These are phyloP conservation scores for Spathaspora passalidarum DNA, from an alignment of 805 yeast genomes.

Conservation along the genomic window DNA sequence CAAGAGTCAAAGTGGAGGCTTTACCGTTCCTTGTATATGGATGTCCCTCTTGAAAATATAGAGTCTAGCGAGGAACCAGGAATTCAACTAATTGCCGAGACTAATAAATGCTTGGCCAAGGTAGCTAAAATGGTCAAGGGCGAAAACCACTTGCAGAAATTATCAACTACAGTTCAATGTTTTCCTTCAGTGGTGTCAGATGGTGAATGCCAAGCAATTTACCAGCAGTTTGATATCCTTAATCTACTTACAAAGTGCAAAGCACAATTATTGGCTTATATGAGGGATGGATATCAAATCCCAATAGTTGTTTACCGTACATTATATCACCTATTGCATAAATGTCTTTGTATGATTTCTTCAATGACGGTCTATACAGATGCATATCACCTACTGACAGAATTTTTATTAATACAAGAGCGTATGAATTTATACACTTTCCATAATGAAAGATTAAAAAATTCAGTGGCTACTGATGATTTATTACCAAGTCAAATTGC, in stretches of 20 bases:
- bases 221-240: constrained; percentile 9
- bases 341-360: constrained; percentile 19
- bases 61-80: not conserved
- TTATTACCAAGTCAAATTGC: constrained; percentile 11
- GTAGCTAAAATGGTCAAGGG: not conserved
- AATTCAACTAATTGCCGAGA: not conserved
- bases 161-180: constrained; percentile 3
- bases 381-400: constrained; percentile 12
- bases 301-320: constrained; percentile 16
- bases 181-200: constrained; percentile 10
- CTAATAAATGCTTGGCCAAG: not conserved
- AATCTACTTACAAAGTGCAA: constrained; percentile 10
- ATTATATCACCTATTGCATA: constrained; percentile 12
- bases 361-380: constrained; percentile 17
- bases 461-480: constrained; percentile 6
- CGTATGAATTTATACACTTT: constrained; percentile 18
- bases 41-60: not conserved
- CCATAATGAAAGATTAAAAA: constrained; percentile 16
- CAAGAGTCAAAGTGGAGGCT: not conserved
- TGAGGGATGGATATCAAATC: not conserved
- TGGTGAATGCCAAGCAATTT: constrained; percentile 1
- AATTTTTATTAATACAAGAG: constrained; percentile 19
- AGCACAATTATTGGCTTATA: not conserved
- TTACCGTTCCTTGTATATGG: not conserved
- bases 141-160: not conserved